A percentile compares a stretch with the other conserved stretches of the same genome.
phyloP scores from a whole-genome alignment of 1,284 basidiomycete genomes.

The Leccinum pachyderme region DNA sequence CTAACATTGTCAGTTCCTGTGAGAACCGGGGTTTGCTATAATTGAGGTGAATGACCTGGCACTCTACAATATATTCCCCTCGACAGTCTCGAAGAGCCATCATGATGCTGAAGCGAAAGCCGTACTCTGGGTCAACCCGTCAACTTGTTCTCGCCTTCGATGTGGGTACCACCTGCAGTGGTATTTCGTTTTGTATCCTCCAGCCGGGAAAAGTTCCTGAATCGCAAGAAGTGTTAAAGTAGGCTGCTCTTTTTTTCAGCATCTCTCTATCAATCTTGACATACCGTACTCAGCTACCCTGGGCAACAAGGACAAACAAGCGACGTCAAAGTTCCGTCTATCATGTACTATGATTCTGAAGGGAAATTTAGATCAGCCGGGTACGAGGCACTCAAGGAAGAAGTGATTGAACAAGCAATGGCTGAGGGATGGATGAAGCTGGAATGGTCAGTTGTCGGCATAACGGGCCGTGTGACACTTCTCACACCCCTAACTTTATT shows the following conservation, averaged over 20 bases:
- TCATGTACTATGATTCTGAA: not conserved
- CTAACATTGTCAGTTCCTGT: conserved; percentile 1
- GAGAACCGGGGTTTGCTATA: conserved; percentile 2
- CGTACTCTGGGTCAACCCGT: conserved; percentile 22
- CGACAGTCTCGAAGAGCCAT: not conserved
- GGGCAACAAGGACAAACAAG: not conserved
- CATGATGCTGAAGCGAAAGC: conserved; percentile 14
- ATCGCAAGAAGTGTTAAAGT: not conserved
- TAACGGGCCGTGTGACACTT: too few relatives aligned
- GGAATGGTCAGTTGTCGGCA: conserved; percentile 43
- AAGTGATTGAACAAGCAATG: conserved; percentile 37
- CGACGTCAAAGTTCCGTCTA: not conserved
- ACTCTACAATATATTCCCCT: not conserved
- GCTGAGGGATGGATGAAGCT: conserved; percentile 41
- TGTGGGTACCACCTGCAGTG: conserved; percentile 50
- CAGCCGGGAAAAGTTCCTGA: conserved; percentile 15
- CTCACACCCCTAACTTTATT: conserved; percentile 20
- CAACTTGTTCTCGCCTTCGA: conserved; percentile 49
- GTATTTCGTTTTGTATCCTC: conserved; percentile 42
- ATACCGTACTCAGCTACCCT: not conserved
- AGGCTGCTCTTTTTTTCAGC: conserved; percentile 1
- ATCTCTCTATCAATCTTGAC: not conserved
- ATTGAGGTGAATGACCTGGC: not conserved
- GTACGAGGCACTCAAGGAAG: conserved; percentile 38
- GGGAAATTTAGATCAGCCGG: conserved; percentile 38